phyloP scores from a whole-genome alignment of 805 yeast species.

The Yarrowia sp. region DNA sequence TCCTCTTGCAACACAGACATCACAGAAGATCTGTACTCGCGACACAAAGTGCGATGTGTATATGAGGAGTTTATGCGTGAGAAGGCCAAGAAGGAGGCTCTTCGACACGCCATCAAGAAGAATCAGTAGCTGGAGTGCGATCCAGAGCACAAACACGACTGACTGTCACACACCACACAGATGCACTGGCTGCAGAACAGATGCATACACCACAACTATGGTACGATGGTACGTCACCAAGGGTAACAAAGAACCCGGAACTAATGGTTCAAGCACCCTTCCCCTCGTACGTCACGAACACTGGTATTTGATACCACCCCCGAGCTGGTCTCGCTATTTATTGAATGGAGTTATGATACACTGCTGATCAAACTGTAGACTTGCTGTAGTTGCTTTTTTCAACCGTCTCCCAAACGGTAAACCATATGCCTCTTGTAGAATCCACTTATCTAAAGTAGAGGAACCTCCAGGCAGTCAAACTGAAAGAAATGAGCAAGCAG shows the following conservation, averaged over 20 bases:
- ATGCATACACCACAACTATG: too few relatives aligned
- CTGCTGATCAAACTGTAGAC: background rate
- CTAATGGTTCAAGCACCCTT: too few relatives aligned
- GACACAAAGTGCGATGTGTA: slow-evolving; percentile 28
- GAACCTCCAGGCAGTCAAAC: background rate
- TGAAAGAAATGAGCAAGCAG: too few relatives aligned
- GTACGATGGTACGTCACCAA: too few relatives aligned
- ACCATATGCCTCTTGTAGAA: slow-evolving; percentile 2
- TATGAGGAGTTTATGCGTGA: slow-evolving; percentile 32
- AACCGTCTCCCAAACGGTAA: background rate
- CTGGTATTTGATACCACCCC: background rate
- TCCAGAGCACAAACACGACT: too few relatives aligned
- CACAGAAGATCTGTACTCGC: slow-evolving; percentile 12
- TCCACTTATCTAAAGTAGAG: background rate
- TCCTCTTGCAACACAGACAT: slow-evolving; percentile 34
- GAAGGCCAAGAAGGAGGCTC: slow-evolving; percentile 20
- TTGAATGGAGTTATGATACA: slow-evolving; percentile 20
- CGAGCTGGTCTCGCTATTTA: slow-evolving; percentile 32
- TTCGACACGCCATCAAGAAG: slow-evolving; percentile 11
- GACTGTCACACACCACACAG: background rate
- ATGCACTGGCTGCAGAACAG: too few relatives aligned
- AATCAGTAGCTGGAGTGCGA: background rate
- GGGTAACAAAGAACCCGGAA: too few relatives aligned
- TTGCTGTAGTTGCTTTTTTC: background rate
- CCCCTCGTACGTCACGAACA: too few relatives aligned